Evolutionary conservation across 768 basidiomycete species (phyloP), one percentile per base, ranked within the genome.

Genomic region (Rhodotorula babjevae): DNA sequence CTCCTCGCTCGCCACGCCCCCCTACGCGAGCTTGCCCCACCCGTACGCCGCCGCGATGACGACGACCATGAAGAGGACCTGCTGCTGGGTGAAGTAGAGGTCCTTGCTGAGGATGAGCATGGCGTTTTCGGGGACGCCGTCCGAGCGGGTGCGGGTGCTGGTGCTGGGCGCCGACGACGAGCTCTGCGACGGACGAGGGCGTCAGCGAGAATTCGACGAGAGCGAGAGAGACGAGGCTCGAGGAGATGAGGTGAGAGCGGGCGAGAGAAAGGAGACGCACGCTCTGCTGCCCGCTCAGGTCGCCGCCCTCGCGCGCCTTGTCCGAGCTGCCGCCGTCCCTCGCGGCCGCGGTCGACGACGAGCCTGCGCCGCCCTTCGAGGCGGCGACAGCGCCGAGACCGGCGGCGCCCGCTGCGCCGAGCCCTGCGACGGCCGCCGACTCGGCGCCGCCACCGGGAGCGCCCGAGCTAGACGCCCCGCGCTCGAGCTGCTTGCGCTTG

Each of bases 21-120:
- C 14, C 14, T 46, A 60, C 27, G 25, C 59, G 14, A 60, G 5
- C 59, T 60, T 60, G 25, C 59, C 59, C 59, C 59, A 60, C 2
- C 42, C 52, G 53, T 68, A 72, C 12, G 71, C 66, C 4, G 21
- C 52, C 27, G n/a, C n/a, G 2, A 68, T 66, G 42, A 72, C 40
- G 15, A 33, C 67, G 11, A 63, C 18, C 57, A 72, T 68, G 59
- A 72, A 29, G 44, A 65, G 49, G 18, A 63, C 62, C 53, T 72
- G 71, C 33, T 55, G 63, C 42, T 64, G 58, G 4, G 71, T 72
- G 21, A 77, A 77, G 63, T 77, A 77, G 50, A 77, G 68, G 25
- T 70, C 68, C 61, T 68, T 56, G 27, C 68, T 69, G 31, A 77
- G 47, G 61, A 77, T 77, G 29, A 77, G 57, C 64, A 72, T 72